Conservation (phyloP, 75 land plant genomes). For the Selaginella moellendorffii region DNA sequence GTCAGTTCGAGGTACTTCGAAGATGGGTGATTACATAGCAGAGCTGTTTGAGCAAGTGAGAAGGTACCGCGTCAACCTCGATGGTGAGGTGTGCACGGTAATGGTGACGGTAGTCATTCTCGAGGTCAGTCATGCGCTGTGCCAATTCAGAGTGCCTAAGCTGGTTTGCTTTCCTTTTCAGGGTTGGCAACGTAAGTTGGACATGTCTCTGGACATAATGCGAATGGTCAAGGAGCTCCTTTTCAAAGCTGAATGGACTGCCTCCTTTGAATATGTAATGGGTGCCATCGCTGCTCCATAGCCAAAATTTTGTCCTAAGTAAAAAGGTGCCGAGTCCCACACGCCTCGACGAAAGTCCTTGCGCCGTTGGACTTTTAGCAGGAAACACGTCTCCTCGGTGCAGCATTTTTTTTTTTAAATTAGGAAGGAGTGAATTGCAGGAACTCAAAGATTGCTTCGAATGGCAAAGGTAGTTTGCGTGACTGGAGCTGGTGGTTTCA, state of each 20-base stretch:
- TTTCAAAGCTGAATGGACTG: slow-evolving; percentile 17
- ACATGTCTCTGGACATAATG: slow-evolving; percentile 22
- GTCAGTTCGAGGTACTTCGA: slow-evolving; percentile 27
- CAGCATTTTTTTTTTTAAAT: too few relatives aligned
- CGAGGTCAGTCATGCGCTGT: too few relatives aligned
- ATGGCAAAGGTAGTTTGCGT: too few relatives aligned
- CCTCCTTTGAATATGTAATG: slow-evolving; percentile 13
- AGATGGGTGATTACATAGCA: slow-evolving; percentile 31
- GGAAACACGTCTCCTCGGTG: too few relatives aligned
- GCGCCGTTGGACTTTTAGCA: too few relatives aligned
- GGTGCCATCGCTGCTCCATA: slow-evolving; percentile 24
- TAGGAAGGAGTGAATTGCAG: too few relatives aligned
- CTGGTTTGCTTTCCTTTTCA: slow-evolving; percentile 9
- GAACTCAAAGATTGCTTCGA: too few relatives aligned
- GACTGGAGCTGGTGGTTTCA: too few relatives aligned
- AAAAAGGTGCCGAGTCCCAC: too few relatives aligned
- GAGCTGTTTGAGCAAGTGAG: slow-evolving; percentile 29
- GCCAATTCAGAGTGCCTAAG: too few relatives aligned
- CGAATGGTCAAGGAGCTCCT: slow-evolving; percentile 19
- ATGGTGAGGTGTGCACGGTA: slow-evolving; percentile 33
- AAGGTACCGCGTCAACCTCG: slow-evolving; percentile 23
- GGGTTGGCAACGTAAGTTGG: slow-evolving; percentile 35
- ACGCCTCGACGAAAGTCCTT: too few relatives aligned
- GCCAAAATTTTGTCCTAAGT: too few relatives aligned
- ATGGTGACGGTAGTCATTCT: slow-evolving; percentile 26